A percentile compares a stretch with the other conserved stretches of the same genome.
These are phyloP conservation scores for Penicillium sp. DNA, from an alignment of 2,329 filamentous ascomycete genomes.

Conservation along the genomic window DNA sequence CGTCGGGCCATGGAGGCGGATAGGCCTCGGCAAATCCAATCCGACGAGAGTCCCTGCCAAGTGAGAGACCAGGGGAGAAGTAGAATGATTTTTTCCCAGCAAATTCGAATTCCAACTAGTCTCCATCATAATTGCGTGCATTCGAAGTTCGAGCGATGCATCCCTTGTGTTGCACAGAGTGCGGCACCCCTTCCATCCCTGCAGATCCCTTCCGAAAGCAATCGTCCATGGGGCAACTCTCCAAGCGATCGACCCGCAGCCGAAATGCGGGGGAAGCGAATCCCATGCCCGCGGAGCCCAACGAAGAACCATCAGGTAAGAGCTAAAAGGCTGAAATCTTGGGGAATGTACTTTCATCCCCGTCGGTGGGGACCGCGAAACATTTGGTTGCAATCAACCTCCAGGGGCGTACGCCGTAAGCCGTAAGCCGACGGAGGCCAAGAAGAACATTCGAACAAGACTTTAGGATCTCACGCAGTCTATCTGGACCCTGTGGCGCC, in stretches of 20 bases:
- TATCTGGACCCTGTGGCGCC: not conserved
- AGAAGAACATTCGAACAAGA: not conserved
- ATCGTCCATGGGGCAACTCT: not conserved
- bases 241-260: constrained; percentile 8
- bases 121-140: not conserved
- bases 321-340: constrained; percentile 1
- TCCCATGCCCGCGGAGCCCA: not conserved
- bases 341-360: not conserved
- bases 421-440: not conserved
- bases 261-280: constrained; percentile 8
- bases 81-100: not conserved
- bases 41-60: not conserved
- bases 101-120: not conserved
- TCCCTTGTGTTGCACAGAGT: not conserved
- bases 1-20: not conserved
- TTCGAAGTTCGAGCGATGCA: not conserved
- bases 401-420: not conserved
- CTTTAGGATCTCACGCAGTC: not conserved
- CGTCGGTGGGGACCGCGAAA: not conserved
- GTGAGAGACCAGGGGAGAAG: not conserved
- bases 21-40: not conserved
- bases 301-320: not conserved
- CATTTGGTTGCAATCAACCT: not conserved
- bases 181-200: not conserved
- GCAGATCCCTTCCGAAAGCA: constrained; percentile 7